Conservation (phyloP, 1,284 basidiomycete genomes). For the Omphalotus olearius region DNA sequence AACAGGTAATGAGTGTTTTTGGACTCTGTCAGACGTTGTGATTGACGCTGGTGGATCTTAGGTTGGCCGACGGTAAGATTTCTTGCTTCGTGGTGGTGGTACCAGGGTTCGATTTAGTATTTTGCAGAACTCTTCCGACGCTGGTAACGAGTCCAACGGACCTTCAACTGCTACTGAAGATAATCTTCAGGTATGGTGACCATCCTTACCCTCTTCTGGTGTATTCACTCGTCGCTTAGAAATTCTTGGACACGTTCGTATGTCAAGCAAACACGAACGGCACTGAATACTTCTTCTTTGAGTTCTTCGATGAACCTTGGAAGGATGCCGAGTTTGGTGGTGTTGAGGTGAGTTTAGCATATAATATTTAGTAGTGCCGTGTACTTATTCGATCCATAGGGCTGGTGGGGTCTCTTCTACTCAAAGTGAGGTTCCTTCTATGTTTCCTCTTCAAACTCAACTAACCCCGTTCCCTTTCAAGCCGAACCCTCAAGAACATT, state of each 20-base stretch:
- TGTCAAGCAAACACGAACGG: constrained; percentile 69
- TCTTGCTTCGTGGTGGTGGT: constrained; percentile 12
- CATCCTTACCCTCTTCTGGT: background rate
- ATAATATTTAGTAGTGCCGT: constrained; percentile 18
- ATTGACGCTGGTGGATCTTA: background rate
- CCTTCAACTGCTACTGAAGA: constrained; percentile 48
- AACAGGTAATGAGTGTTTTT: constrained; percentile 46
- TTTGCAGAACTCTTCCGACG: constrained; percentile 16
- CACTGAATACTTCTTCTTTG: constrained; percentile 68
- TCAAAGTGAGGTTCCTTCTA: constrained; percentile 39
- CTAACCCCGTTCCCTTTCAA: background rate
- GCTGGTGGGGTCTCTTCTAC: constrained; percentile 66
- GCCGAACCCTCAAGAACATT: constrained; percentile 17
- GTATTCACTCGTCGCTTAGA: constrained; percentile 25
- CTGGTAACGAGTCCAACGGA: constrained; percentile 39
- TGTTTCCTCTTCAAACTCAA: background rate
- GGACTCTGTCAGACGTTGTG: constrained; percentile 8
- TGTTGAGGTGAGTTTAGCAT: constrained; percentile 47
- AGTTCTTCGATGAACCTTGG: constrained; percentile 71
- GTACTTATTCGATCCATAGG: constrained; percentile 19
- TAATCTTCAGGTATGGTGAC: constrained; percentile 46
- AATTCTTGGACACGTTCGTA: constrained; percentile 67
- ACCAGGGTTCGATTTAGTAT: background rate
- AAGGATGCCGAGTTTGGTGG: constrained; percentile 50
- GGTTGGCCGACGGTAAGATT: constrained; percentile 8